These are phyloP conservation scores for Pichia ethanolica DNA, from an alignment of 805 yeast genomes.

Conservation along the genomic window DNA sequence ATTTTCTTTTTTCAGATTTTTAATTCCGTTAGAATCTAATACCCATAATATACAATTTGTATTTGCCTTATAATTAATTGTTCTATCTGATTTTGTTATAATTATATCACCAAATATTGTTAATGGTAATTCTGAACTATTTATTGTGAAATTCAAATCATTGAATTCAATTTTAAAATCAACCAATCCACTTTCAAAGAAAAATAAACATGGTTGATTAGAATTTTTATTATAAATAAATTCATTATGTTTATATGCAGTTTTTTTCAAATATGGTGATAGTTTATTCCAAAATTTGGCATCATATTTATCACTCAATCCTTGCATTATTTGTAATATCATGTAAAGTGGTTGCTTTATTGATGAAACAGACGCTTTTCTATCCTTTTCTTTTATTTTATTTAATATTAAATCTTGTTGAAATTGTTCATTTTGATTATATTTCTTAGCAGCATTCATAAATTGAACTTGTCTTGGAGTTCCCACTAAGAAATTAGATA, in stretches of 20 bases:
- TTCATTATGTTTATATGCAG: constrained; percentile 23
- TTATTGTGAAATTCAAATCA: constrained; percentile 26
- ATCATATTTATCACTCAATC: constrained; percentile 39
- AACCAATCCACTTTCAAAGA: constrained; percentile 44
- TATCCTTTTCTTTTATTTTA: constrained; percentile 8
- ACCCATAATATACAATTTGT: constrained; percentile 63
- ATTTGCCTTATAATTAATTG: constrained; percentile 34
- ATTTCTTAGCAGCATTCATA: constrained; percentile 43
- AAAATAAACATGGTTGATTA: constrained; percentile 47
- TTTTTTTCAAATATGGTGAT: constrained; percentile 46
- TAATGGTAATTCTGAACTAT: constrained; percentile 49
- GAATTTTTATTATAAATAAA: constrained; percentile 40
- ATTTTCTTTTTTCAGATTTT: constrained; percentile 41
- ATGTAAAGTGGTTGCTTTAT: constrained; percentile 47
- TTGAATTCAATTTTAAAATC: constrained; percentile 38
- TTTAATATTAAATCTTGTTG: constrained; percentile 25
- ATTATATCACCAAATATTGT: constrained; percentile 66
- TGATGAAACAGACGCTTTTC: constrained; percentile 7
- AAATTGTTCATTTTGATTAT: constrained; percentile 24
- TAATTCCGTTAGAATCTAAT: constrained; percentile 40
- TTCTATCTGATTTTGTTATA: constrained; percentile 30
- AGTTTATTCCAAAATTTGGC: constrained; percentile 58
- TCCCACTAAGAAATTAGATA: constrained; percentile 24
- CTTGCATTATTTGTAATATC: constrained; percentile 56
- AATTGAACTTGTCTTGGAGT: constrained; percentile 51